Base-by-base conservation (phyloP, 495 filamentous ascomycete species). In the Xanthoparmelia taractica region DNA sequence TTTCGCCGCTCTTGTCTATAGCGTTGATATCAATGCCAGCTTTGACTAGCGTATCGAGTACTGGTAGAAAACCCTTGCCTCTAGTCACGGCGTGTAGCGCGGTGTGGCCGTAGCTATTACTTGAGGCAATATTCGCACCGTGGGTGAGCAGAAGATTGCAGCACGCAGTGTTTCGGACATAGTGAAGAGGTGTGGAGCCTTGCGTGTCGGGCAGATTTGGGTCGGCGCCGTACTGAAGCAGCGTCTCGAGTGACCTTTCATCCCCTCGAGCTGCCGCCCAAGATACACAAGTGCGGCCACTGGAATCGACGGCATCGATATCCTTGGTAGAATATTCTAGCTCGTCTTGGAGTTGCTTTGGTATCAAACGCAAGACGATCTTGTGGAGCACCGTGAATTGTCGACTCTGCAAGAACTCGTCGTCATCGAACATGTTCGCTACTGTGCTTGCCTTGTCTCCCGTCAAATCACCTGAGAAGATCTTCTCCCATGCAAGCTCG, bases 191-290 rank as follows among this genome's bases (percentile, higher is more conserved):
- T 38, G 55, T 37, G 8, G 36, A 47, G 25, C 61, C 61, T 31
- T 33, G 55, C 17, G 34, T 50, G 50, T 55, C n/a, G 52, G 58
- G 34, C n/a, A 57, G 48, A 41, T 48, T 59, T 25, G 66, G 59
- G 34, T 66, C 56, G 34, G 66, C 68, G n/a, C 68, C 68, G 58
- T 57, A 60, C n/a, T 57, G 43, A 40, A 68, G 57, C 27, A 70
- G 52, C 34, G 56, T 54, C 33, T 34, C 31, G 27, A 68, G 50
- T 27, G 60, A 31, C 27, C 33, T 27, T 0, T 37, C 18, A 36
- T 68, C 61, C 15, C 66, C 64, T 11, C 57, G 54, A 25, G 36
- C 52, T 54, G 68, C 60, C 31, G 63, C 68, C 61, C 60, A 63
- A 23, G 67, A 63, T 4, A 68, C 45, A 31, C 59, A 34, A 27